Base-by-base conservation (phyloP, 2,329 filamentous ascomycete species). In the Phialocephala sp. region DNA sequence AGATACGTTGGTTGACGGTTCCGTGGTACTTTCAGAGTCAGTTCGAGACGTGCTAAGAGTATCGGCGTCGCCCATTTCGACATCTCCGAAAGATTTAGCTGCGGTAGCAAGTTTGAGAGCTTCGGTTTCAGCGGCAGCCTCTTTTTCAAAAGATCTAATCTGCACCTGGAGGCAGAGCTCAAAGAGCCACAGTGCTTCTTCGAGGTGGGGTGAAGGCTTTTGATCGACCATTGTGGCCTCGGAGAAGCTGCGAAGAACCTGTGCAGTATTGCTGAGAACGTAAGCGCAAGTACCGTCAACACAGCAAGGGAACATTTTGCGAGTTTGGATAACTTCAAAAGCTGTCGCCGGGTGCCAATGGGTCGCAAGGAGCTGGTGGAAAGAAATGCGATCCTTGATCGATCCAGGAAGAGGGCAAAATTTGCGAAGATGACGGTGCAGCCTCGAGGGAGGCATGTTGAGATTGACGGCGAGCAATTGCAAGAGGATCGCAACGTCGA, bases 171-270 rank as follows among this genome's bases (percentile, higher is more conserved):
- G 77, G 72, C 86, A 88, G 45, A 78, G 71, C 39, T 88, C 85
- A 68, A 90, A 84, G 41, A 90, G 76, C 66, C 89, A 81, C 18
- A 89, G 78, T 9, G 86, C 83, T 77, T 92, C 84, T 71, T 90
- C 82, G 22, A 89, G 77, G 11, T 85, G 78, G 20, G 75, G 77
- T 14, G 72, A 77, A 0, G 85, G 83, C 63, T 85, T 78, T 2
- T 75, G 76, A 0, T 76, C 74, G 6, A 83, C 81, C 50, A 82
- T 82, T 8, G 86, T 75, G 1, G 80, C 80, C 78, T 92, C 90
- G 1, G 87, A 88, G 43, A 92, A 79, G 68, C 84, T 87, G 0
- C 86, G 89, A 43, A 92, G 79, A 3, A 91, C 87, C 76, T 92
- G 90, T 1, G 86, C 88, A 6, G 87, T 89, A 74, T 92, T 93